Percentiles rank a stretch among this genome's conserved stretches.
phyloP scores from a whole-genome alignment of 2,329 filamentous ascomycete genomes.

The Hymenoscyphus occultus region DNA sequence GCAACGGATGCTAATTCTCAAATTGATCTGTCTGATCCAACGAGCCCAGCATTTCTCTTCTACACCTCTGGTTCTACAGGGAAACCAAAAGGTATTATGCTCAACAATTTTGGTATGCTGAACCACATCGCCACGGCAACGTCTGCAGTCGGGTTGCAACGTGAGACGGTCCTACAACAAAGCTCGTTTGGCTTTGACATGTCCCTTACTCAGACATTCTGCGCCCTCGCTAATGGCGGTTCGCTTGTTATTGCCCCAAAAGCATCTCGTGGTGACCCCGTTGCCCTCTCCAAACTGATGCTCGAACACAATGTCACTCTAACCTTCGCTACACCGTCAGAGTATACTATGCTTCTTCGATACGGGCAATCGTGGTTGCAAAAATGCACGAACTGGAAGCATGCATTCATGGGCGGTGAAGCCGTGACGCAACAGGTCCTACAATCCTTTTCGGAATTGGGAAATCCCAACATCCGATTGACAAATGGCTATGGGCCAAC shows the following conservation, averaged over 20 bases:
- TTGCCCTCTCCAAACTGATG: slow-evolving; percentile 12
- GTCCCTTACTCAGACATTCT: slow-evolving; percentile 16
- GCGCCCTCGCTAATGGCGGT: slow-evolving; percentile 16
- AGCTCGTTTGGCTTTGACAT: slow-evolving; percentile 18
- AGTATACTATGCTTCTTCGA: slow-evolving; percentile 14
- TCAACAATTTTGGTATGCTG: slow-evolving; percentile 55
- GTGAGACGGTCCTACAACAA: slow-evolving; percentile 18
- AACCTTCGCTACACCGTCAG: slow-evolving; percentile 17
- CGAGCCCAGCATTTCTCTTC: slow-evolving; percentile 48
- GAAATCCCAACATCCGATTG: slow-evolving; percentile 13
- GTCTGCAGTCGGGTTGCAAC: background rate
- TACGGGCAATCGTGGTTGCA: slow-evolving; percentile 19
- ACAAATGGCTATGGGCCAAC: slow-evolving; percentile 18
- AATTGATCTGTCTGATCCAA: background rate
- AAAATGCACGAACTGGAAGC: slow-evolving; percentile 17
- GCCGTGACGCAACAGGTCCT: background rate
- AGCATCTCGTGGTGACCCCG: slow-evolving; percentile 11
- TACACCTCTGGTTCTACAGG: slow-evolving; percentile 86
- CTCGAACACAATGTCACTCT: slow-evolving; percentile 8
- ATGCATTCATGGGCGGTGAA: slow-evolving; percentile 6
- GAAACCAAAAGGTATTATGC: slow-evolving; percentile 79
- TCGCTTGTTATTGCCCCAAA: slow-evolving; percentile 12
- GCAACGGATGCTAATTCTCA: background rate
- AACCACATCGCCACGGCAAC: background rate
- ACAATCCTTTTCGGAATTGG: slow-evolving; percentile 17